Base-by-base conservation (phyloP, 306 rosid genomes). In the Myrica gale region DNA sequence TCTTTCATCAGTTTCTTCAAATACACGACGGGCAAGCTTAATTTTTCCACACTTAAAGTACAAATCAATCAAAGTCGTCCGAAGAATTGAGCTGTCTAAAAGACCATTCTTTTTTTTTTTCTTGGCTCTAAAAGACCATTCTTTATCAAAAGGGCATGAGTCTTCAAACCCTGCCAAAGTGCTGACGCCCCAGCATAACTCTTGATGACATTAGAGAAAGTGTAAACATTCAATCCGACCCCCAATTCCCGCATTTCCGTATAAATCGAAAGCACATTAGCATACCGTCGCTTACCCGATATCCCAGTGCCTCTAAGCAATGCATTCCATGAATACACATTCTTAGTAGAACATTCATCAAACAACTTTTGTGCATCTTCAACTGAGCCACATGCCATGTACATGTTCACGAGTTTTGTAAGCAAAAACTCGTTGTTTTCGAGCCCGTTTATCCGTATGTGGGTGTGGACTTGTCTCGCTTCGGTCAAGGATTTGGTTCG, bases 71-170 rank as follows among this genome's bases (percentile, higher is more conserved):
- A 85, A 82, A 78, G 76, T 79, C 20, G 92, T 81, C 70, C 58
- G 51, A 1, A 92, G 81, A 74, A 92, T 79, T 1, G 82, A 66
- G 52, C 86, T 89, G 61, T 80, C 89, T 26, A 82, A n/a, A 9
- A 90, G 86, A 15, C 98, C 98, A 69, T 90, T 92, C 85, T 92
- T 90, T 46, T n/a, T n/a, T n/a, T n/a, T n/a, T n/a, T n/a, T n/a
- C n/a, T n/a, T n/a, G n/a, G n/a, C n/a, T 80, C 89, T 26, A 82
- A n/a, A 9, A 90, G 86, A 15, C 98, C 98, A 69, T 90, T 92
- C 85, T 92, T 90, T 46, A 92, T 62, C 85, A 92, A 69, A 66
- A 92, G 88, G 45, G 85, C 91, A 63, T 89, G 98, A 17, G 86
- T 73, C 86, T 87, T 90, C 69, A 84, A 78, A 5, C 98, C 96